Conservation (phyloP, 768 basidiomycete genomes). For the Panaeolus papilionaceus region DNA sequence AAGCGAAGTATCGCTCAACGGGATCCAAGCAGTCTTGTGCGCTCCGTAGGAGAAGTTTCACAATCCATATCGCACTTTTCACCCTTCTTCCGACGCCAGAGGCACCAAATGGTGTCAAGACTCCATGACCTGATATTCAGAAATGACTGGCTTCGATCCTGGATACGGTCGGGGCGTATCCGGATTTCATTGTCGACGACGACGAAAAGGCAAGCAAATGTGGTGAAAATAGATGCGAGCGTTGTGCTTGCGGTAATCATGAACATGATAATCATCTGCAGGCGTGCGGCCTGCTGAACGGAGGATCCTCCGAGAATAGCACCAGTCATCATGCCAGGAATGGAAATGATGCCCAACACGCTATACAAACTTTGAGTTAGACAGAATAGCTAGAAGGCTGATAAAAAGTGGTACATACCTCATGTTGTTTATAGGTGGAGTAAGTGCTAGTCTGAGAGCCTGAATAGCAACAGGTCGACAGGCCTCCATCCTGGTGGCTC, state of each 20-base stretch:
- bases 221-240: conserved; percentile 70
- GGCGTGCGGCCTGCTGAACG: conserved; percentile 82
- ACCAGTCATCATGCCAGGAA: conserved; percentile 93
- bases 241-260: conserved; percentile 85
- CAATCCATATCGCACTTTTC: neutral
- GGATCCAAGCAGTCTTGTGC: neutral
- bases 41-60: neutral
- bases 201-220: conserved; percentile 62
- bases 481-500: conserved; percentile 84
- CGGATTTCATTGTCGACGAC: conserved; percentile 75
- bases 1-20: conserved; percentile 9
- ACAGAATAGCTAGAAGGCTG: neutral
- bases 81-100: neutral
- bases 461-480: conserved; percentile 80
- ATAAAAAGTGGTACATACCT: conserved; percentile 49
- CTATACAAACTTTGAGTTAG: conserved; percentile 37
- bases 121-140: conserved; percentile 20
- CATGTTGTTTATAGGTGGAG: conserved; percentile 88
- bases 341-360: conserved; percentile 78
- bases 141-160: conserved; percentile 30
- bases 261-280: conserved; percentile 96
- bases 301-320: conserved; percentile 87
- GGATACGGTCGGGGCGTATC: conserved; percentile 67
- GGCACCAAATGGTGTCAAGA: neutral
- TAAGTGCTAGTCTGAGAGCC: conserved; percentile 79